Evolutionary conservation across 192 early-diverging fungal species (phyloP), one percentile per base, ranked within the genome.

Genomic region (Polychytrium aggregatum): DNA sequence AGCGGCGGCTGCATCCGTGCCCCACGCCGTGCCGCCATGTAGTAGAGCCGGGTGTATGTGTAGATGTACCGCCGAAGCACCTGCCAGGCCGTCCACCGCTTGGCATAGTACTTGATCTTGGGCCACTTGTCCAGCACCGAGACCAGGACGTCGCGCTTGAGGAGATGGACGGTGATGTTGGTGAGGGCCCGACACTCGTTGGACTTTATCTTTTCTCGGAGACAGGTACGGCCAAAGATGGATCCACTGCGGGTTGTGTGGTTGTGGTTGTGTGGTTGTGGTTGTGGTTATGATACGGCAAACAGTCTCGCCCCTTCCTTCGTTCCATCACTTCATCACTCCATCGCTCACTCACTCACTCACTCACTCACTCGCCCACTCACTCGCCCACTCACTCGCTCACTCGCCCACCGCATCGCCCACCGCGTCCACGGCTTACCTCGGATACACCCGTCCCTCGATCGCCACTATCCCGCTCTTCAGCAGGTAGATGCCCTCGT

Each of bases 1-100:
- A 74, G 40, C 16, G 66, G 71, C 16, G 71, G 71, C 20, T 36
- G 44, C 44, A 67, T 55, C 35, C 45, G 38, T 16, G 64, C 64
- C 14, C 71, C 71, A 13, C 71, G 42, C 26, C 63, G 48, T 22
- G 71, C 63, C 11, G 71, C 71, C 17, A 51, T 63, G 41, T 65
- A 69, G 36, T 74, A 74, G 14, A 74, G 49, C 31, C 40, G 44
- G 5, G 66, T 38, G 46, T 74, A 74, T n/a, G 57, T 62, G 34
- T 22, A 37, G 7, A 74, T 55, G 56, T 74, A 74, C 30, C 56
- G 36, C 6, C 71, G 48, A 28, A 65, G 39, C 0, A 69, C 49
- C 44, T 66, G 59, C 71, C 71, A 74, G 27, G 55, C 60, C 21
- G 66, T 74, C 71, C 71, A 74, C 26, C 71, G 52, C 44, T 70